A percentile compares a stretch with the other conserved stretches of the same genome.
Conservation (phyloP, 164 flowering plant species). For the Liriodendron chinense region DNA sequence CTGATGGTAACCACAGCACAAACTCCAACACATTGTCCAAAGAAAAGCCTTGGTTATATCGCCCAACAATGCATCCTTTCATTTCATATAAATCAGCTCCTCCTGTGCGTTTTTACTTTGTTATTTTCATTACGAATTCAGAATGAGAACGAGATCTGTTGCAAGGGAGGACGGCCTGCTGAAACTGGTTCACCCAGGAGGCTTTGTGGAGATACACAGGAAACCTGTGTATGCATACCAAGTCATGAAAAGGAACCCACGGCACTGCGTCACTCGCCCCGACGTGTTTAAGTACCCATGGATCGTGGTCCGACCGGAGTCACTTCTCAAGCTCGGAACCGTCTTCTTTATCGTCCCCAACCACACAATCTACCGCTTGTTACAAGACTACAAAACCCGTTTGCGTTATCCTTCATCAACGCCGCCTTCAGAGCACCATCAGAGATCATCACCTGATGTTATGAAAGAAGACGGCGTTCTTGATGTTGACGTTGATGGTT, state of each 20-base stretch:
- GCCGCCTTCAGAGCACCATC: not conserved
- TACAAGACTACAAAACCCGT: constrained; percentile 15
- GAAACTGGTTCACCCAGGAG: constrained; percentile 53
- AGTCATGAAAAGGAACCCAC: constrained; percentile 52
- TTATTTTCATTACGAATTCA: no score
- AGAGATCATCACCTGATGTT: not conserved
- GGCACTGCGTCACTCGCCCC: constrained; percentile 57
- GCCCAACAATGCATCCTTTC: not conserved
- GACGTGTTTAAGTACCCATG: constrained; percentile 62
- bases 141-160: constrained; percentile 17
- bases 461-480: not conserved
- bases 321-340: constrained; percentile 42
- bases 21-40: not conserved
- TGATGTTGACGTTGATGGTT: not conserved
- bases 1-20: no score
- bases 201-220: constrained; percentile 38
- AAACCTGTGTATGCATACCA: constrained; percentile 42
- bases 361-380: constrained; percentile 34
- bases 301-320: constrained; percentile 56
- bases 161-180: constrained; percentile 27
- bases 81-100: not conserved
- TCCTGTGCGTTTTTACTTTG: not conserved
- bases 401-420: not conserved
- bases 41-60: not conserved
- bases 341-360: constrained; percentile 55